Conservation (phyloP, 495 filamentous ascomycete species). For the Neurospora sp. region DNA sequence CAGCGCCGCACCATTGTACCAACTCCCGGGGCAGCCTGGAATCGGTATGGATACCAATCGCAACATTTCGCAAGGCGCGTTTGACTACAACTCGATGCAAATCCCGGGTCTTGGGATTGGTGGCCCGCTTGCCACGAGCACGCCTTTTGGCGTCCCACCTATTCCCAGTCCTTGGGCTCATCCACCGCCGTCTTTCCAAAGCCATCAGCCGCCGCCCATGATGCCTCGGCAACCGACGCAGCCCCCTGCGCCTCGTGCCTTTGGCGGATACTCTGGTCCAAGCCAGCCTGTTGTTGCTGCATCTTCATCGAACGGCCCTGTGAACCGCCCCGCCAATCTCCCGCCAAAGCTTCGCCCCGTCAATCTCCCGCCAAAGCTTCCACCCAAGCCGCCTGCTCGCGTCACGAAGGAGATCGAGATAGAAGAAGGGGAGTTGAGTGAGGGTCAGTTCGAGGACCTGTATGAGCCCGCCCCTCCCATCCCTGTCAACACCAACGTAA, state of each 20-base stretch:
- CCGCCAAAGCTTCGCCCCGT: not conserved
- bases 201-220: not conserved
- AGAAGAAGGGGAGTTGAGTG: conserved; percentile 70
- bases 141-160: not conserved
- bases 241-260: not conserved
- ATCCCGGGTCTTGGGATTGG: conserved; percentile 35
- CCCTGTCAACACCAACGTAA: conserved; percentile 1
- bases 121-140: not conserved
- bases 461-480: conserved; percentile 27
- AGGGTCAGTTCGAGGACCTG: conserved; percentile 45
- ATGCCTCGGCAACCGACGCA: not conserved
- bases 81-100: conserved; percentile 26
- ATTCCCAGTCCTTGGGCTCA: conserved; percentile 5
- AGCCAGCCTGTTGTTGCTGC: conserved; percentile 7
- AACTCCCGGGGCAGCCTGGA: not conserved
- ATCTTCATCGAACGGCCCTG: conserved; percentile 3
- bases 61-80: conserved; percentile 19
- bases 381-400: conserved; percentile 1
- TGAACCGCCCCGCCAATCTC: not conserved
- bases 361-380: not conserved
- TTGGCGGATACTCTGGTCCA: not conserved
- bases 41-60: conserved; percentile 9
- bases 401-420: conserved; percentile 15
- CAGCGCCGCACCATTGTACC: conserved; percentile 1
- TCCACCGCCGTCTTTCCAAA: not conserved